Evolutionary conservation across 2,329 filamentous ascomycete genomes (phyloP).

Genomic region (Aspergillus sp.): DNA sequence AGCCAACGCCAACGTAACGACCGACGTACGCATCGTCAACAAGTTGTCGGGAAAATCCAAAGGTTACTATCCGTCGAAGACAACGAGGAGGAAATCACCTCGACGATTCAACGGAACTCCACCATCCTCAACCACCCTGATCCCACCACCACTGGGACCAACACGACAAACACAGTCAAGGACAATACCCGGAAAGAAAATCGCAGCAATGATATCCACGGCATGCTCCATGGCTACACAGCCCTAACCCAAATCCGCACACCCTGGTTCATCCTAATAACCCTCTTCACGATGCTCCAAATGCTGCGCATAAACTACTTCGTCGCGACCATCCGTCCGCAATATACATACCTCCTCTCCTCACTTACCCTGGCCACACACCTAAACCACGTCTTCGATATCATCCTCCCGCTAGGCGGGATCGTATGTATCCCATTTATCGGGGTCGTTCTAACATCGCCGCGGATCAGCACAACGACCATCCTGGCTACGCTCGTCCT

Average conservation of each 20-base stretch:
- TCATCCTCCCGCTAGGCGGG: conserved; percentile 75
- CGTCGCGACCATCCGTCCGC: conserved; percentile 73
- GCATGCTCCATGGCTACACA: conserved; percentile 66
- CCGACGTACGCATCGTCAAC: conserved; percentile 33
- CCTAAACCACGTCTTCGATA: conserved; percentile 78
- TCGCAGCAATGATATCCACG: conserved; percentile 34
- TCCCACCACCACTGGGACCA: neutral
- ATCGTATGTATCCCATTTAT: conserved; percentile 82
- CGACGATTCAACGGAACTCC: conserved; percentile 39
- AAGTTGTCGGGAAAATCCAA: conserved; percentile 41
- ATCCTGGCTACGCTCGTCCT: conserved; percentile 63
- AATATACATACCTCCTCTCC: conserved; percentile 69
- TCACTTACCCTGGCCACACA: conserved; percentile 53
- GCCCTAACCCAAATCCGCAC: conserved; percentile 65
- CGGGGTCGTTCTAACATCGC: conserved; percentile 53
- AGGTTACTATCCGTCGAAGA: neutral
- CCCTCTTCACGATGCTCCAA: conserved; percentile 67
- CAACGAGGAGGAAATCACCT: conserved; percentile 49
- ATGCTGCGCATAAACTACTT: conserved; percentile 88
- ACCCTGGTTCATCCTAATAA: conserved; percentile 78
- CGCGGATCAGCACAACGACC: conserved; percentile 64
- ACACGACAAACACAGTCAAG: neutral
- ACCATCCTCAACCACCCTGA: conserved; percentile 2
- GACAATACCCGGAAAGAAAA: neutral
- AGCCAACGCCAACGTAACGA: conserved; percentile 39